A percentile compares a stretch with the other conserved stretches of the same genome.
phyloP scores from a whole-genome alignment of 192 early-diverging fungal species.

The Physocladia obscura region DNA sequence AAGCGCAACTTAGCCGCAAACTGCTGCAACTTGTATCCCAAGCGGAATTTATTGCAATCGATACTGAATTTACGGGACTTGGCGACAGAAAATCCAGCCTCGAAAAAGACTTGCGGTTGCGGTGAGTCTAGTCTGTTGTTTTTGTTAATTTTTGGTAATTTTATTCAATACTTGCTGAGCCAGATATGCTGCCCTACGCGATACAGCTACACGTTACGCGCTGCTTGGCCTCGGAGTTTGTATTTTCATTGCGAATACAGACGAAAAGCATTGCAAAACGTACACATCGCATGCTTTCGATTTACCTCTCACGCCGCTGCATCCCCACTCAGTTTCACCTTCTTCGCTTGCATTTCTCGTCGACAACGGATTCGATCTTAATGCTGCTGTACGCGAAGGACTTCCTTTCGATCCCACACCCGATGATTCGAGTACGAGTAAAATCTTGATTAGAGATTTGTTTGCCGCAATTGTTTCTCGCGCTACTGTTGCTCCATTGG shows the following conservation, averaged over 20 bases:
- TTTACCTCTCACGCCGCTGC: slow-evolving; percentile 54
- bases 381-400: slow-evolving; percentile 69
- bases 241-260: slow-evolving; percentile 49
- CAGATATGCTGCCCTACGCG: slow-evolving; percentile 72
- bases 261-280: background rate
- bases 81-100: background rate
- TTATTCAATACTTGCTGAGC: too few relatives aligned
- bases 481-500: slow-evolving; percentile 59
- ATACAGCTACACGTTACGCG: slow-evolving; percentile 72
- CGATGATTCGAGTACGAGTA: slow-evolving; percentile 31
- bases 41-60: slow-evolving; percentile 79
- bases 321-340: slow-evolving; percentile 68
- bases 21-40: slow-evolving; percentile 32
- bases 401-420: slow-evolving; percentile 75
- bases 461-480: slow-evolving; percentile 43
- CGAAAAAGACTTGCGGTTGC: too few relatives aligned
- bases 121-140: too few relatives aligned
- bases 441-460: slow-evolving; percentile 36
- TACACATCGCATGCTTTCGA: slow-evolving; percentile 66
- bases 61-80: slow-evolving; percentile 42
- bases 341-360: slow-evolving; percentile 76
- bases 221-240: slow-evolving; percentile 83
- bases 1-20: slow-evolving; percentile 13
- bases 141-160: too few relatives aligned
- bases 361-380: slow-evolving; percentile 85